Conservation (phyloP, 345 rosid genomes). For the Erysimum cheiranthoides region DNA sequence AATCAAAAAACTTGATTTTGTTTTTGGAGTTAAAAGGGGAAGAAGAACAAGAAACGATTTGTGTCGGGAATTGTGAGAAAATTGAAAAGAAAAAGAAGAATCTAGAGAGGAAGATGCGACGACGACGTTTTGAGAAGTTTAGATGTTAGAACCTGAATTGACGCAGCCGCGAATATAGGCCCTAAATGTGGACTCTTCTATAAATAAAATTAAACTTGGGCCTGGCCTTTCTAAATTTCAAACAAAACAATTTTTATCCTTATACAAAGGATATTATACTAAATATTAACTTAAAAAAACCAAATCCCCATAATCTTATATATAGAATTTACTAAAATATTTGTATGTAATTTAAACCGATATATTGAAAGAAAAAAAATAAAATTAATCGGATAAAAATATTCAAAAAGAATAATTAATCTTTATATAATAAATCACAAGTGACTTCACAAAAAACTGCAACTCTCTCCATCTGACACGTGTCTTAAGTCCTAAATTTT, state of each 20-base stretch:
- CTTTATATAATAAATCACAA: no score
- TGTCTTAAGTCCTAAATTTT: no score
- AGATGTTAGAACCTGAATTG: constrained; percentile 27
- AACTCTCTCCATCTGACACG: no score
- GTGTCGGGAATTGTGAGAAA: constrained; percentile 1
- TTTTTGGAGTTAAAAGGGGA: constrained; percentile 3
- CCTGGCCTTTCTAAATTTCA: constrained; percentile 1
- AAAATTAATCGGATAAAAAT: no score
- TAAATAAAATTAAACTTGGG: constrained; percentile 11
- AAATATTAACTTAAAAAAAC: no score
- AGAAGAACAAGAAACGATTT: background rate
- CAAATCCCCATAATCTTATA: no score
- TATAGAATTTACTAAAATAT: no score
- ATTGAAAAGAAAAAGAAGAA: constrained; percentile 28
- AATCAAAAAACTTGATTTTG: constrained; percentile 2
- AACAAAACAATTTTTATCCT: background rate
- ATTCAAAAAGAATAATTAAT: no score
- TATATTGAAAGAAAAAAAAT: no score
- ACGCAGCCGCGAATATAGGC: constrained; percentile 42
- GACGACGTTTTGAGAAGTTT: constrained; percentile 45
- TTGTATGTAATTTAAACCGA: no score
- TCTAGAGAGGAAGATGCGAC: constrained; percentile 31
- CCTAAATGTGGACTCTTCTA: constrained; percentile 25
- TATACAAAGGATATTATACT: no score
- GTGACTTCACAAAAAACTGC: no score